Evolutionary conservation across 306 rosid genomes (phyloP), one percentile per base, ranked within the genome.

Genomic region (Prinsepia uniflora): DNA sequence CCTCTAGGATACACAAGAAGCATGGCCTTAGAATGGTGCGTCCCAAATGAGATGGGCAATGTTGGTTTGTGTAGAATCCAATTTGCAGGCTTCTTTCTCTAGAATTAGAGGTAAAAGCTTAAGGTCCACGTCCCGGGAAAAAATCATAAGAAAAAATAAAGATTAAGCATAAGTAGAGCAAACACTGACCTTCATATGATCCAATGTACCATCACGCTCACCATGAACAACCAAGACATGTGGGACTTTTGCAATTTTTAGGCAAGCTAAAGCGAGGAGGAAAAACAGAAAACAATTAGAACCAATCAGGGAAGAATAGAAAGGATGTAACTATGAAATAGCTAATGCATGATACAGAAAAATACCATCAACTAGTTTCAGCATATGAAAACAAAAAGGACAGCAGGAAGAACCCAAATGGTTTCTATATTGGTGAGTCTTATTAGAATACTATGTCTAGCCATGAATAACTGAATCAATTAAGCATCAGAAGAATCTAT

Each of bases 11-110:
- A 93, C 77, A 93, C 93, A 71, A 93, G 92, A 87, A 93, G 59
- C 96, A 93, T 88, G 82, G 97, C 97, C 80, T 93, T 93, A 46
- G 98, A 93, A 78, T 90, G 98, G 88, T 93, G 97, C 13, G 98
- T 93, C 82, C 97, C 98, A 72, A 78, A 93, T 77, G 98, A 88
- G 80, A 93, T 90, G 52, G 98, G 98, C 70, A 93, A 76, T 42
- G 97, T 84, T 8, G 98, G 98, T 83, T 93, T 93, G 85, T 90
- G 97, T 82, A 90, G 73, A 81, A 89, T 81, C 97, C 98, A 93
- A 66, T 83, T 90, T 55, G 90, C 86, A 70, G 96, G 96, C 77
- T 68, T 87, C 77, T 63, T 87, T 82, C 89, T 94, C 98, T 90
- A 79, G 71, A 71, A 73, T 7, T 46, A 66, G 48, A 72, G 67